Evolutionary conservation across 257 asterid genomes (phyloP).

Genomic region (Lavandula angustifolia): DNA sequence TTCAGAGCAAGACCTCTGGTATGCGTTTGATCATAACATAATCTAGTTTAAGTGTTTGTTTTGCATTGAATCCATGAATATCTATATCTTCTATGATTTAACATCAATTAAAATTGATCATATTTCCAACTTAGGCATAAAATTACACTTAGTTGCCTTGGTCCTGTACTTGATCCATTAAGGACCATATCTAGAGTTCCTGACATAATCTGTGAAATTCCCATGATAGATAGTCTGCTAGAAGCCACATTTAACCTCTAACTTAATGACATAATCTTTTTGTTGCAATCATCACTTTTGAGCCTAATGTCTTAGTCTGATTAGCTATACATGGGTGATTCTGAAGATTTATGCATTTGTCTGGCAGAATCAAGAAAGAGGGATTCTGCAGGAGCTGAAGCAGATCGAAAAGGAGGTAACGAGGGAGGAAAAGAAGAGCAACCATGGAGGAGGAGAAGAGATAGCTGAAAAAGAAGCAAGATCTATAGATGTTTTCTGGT

Average conservation of each 20-base stretch:
- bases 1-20: constrained; percentile 57
- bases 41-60: too few species aligned
- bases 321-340: too few species aligned
- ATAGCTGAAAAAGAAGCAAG: constrained; percentile 63
- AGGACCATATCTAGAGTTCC: not conserved
- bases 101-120: too few species aligned
- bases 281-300: not conserved
- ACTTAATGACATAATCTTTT: not conserved
- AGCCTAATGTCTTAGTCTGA: too few species aligned
- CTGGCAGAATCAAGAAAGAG: constrained; percentile 53
- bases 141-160: too few species aligned
- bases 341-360: not conserved
- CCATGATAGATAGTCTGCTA: too few species aligned
- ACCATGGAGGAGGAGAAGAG: constrained; percentile 32
- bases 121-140: too few species aligned
- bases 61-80: too few species aligned
- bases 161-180: not conserved
- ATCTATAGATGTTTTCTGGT: constrained; percentile 91
- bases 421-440: constrained; percentile 19
- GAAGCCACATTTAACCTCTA: too few species aligned
- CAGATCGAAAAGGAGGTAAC: constrained; percentile 40
- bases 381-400: constrained; percentile 61
- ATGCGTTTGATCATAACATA: constrained; percentile 33
- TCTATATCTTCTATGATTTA: too few species aligned
- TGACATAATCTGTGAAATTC: too few species aligned